Evolutionary conservation across 352 stramenopile species (phyloP).

Genomic region (Globisporangium heterothallicum): DNA sequence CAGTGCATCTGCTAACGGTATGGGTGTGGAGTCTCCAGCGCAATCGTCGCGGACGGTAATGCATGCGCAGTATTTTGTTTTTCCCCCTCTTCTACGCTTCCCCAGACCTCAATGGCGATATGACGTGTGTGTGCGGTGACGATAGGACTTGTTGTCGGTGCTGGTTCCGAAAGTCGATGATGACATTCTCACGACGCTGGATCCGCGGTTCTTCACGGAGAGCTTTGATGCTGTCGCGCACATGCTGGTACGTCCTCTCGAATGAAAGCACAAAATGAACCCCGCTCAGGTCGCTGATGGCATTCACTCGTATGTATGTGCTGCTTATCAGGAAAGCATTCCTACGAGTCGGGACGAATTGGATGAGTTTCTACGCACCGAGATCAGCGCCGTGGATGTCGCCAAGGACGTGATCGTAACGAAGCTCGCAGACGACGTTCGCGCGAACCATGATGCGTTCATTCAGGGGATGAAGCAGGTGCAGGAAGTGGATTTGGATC

Average conservation of each 20-base stretch:
- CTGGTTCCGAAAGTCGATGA: conserved; percentile 62
- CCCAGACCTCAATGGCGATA: too few species aligned
- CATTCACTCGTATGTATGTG: background rate
- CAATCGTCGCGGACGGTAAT: background rate
- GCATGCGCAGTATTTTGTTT: background rate
- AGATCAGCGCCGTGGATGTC: conserved; percentile 80
- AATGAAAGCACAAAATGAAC: background rate
- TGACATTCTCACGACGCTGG: conserved; percentile 61
- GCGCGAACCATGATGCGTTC: conserved; percentile 67
- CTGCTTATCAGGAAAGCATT: conserved; percentile 47
- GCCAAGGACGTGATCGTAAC: conserved; percentile 71
- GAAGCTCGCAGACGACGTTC: conserved; percentile 80
- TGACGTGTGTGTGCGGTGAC: background rate
- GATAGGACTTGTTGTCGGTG: conserved; percentile 27
- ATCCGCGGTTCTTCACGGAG: conserved; percentile 79
- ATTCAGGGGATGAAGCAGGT: conserved; percentile 87
- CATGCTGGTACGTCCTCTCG: conserved; percentile 41
- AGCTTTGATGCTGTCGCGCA: conserved; percentile 65
- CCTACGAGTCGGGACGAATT: conserved; percentile 40
- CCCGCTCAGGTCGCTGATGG: too few species aligned
- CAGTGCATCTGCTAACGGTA: background rate
- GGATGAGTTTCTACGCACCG: conserved; percentile 64
- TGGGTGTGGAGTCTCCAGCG: too few species aligned
- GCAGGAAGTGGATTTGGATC: conserved; percentile 81
- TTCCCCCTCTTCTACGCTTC: too few species aligned